Evolutionary conservation across 2,329 filamentous ascomycete species (phyloP).

Genomic region (Thelonectria olida): DNA sequence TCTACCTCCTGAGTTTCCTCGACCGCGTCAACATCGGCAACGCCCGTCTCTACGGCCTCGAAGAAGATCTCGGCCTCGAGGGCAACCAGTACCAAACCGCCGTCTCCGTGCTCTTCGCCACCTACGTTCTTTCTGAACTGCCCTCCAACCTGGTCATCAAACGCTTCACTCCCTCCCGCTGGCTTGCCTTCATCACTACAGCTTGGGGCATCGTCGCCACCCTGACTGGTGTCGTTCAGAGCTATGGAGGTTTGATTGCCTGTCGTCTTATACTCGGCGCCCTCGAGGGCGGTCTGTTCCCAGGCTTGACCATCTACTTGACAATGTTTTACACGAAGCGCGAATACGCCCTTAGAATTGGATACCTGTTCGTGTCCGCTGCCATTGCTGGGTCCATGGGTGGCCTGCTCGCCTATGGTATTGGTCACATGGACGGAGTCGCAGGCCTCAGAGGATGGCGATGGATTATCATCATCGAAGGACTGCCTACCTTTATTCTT

Average conservation of each 20-base stretch:
- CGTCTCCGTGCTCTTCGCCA: constrained; percentile 45
- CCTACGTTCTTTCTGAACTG: constrained; percentile 51
- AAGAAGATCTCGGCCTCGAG: constrained; percentile 66
- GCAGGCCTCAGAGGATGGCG: constrained; percentile 48
- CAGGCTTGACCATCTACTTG: constrained; percentile 44
- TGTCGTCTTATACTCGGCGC: constrained; percentile 56
- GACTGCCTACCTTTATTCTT: constrained; percentile 47
- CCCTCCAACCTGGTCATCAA: constrained; percentile 55
- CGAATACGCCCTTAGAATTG: constrained; percentile 37
- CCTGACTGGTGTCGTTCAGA: constrained; percentile 55
- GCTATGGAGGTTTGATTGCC: constrained; percentile 44
- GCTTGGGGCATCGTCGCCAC: constrained; percentile 58
- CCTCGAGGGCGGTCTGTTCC: constrained; percentile 58
- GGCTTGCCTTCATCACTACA: constrained; percentile 35
- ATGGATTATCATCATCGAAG: constrained; percentile 69
- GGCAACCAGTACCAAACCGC: constrained; percentile 65
- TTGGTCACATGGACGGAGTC: constrained; percentile 45
- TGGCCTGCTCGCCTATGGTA: constrained; percentile 41
- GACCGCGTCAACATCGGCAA: constrained; percentile 59
- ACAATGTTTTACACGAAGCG: constrained; percentile 41
- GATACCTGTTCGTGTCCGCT: constrained; percentile 38
- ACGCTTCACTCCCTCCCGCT: constrained; percentile 47
- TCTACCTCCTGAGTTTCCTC: constrained; percentile 59
- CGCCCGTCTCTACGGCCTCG: constrained; percentile 69
- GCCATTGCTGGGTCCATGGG: constrained; percentile 39